Base-by-base conservation (phyloP, 257 asterid species). In the Capsicum chinense region DNA sequence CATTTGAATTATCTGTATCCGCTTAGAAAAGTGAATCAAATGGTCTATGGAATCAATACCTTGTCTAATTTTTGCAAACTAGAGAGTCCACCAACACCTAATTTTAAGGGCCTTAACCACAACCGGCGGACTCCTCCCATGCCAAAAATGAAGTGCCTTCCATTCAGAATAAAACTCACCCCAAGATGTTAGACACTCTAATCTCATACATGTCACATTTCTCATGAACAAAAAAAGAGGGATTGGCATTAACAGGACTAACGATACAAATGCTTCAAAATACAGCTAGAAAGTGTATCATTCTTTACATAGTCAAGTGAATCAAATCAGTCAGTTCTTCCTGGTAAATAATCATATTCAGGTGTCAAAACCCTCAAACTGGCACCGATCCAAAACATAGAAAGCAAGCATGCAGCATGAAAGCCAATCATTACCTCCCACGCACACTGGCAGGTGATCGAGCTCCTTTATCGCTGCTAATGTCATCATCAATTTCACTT, bases 361-460 rank as follows among this genome's bases (percentile, higher is more conserved):
- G 73, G 26, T 16, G 59, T 39, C 50, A 8, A 9, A 81, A 26
- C 62, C 54, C 63, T 54, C 64, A 76, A 21, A 76, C 63, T 52
- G 63, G 63, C 63, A 52, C 48, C 19, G 26, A 33, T 76, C 26
- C 64, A 50, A 6, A 52, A 7, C 81, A 26, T 39, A 52, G 64
- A 52, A 76, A 52, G 62, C 26, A 63, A 63, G 62, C 59, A 21
- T 68, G 35, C 68, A 83, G 37, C 67, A 83, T 33, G 68, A 68
- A 50, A 21, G 80, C 21, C 68, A n/a, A 67, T 50, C 80, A 83
- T 93, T 94, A 94, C 95, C 97, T 90, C 84, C 94, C 97, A 52
- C 80, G 93, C 84, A 93, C 83, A 84, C 89, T 92, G 86, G 91
- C 85, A 17, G 94, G 98, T 66, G 97, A 96, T 35, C 92, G 91